These are phyloP conservation scores for Scedosporium boydii DNA, from an alignment of 2,329 filamentous ascomycete genomes.

Conservation along the genomic window DNA sequence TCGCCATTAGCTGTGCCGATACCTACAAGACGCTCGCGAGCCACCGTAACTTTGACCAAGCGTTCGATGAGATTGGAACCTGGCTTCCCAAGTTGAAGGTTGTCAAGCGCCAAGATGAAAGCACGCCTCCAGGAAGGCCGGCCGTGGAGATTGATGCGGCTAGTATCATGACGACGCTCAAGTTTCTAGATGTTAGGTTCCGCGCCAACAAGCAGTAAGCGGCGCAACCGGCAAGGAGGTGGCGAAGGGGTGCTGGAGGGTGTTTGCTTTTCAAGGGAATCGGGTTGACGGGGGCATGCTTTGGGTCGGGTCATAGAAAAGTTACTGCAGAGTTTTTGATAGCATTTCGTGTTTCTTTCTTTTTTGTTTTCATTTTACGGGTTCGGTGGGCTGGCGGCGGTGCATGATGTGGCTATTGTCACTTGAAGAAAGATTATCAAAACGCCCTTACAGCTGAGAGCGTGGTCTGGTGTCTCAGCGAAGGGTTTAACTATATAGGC, in stretches of 20 bases:
- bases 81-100: constrained; percentile 69
- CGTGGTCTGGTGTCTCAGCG: no score
- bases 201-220: constrained; percentile 21
- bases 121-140: constrained; percentile 27
- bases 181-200: constrained; percentile 71
- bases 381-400: background rate
- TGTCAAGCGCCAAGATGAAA: constrained; percentile 18
- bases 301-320: background rate
- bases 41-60: constrained; percentile 65
- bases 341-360: background rate
- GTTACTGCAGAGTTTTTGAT: background rate
- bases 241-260: constrained; percentile 13
- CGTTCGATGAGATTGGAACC: constrained; percentile 62
- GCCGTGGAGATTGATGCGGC: constrained; percentile 74
- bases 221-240: constrained; percentile 16
- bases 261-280: background rate
- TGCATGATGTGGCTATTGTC: background rate
- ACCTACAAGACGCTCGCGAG: constrained; percentile 71
- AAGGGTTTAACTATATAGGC: background rate
- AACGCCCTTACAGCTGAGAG: background rate
- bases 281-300: background rate
- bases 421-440: background rate
- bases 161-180: constrained; percentile 77
- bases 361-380: constrained; percentile 9
- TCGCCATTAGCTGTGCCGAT: constrained; percentile 57